A percentile compares a stretch with the other conserved stretches of the same genome.
phyloP scores from a whole-genome alignment of 2,329 filamentous ascomycete genomes.

The Balansia obtecta region DNA sequence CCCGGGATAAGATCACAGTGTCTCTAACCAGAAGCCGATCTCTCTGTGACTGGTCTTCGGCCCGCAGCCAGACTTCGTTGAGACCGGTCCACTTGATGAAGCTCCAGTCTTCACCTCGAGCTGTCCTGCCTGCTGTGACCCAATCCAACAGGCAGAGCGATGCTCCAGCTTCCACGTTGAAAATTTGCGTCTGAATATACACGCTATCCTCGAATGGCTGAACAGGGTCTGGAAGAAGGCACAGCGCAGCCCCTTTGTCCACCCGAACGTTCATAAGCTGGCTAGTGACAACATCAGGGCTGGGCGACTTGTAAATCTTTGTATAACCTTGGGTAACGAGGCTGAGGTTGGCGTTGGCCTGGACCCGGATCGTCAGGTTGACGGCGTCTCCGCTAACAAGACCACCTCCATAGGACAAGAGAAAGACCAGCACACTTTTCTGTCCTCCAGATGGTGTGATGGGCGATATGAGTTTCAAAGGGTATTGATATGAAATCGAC shows the following conservation, averaged over 20 bases:
- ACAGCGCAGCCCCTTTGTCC: conserved; percentile 39
- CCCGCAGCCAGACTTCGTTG: conserved; percentile 68
- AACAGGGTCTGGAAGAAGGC: conserved; percentile 77
- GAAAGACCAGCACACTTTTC: conserved; percentile 66
- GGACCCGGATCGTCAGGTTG: conserved; percentile 56
- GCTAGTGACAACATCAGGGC: conserved; percentile 40
- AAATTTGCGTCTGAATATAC: conserved; percentile 76
- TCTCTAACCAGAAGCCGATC: conserved; percentile 69
- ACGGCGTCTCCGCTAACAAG: conserved; percentile 81
- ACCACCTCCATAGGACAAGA: conserved; percentile 89
- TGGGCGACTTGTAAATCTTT: conserved; percentile 80
- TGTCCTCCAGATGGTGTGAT: conserved; percentile 46
- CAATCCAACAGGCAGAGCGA: conserved; percentile 81
- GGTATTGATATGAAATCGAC: conserved; percentile 79
- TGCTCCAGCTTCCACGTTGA: conserved; percentile 44
- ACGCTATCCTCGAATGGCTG: conserved; percentile 79
- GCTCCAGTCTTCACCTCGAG: conserved; percentile 81
- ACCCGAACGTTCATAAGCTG: conserved; percentile 43
- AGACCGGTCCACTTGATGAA: conserved; percentile 66
- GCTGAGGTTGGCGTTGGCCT: conserved; percentile 51
- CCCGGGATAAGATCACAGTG: conserved; percentile 60
- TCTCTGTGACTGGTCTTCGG: conserved; percentile 19
- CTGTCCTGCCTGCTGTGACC: conserved; percentile 79
- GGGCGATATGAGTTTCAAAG: conserved; percentile 84
- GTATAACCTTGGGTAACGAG: conserved; percentile 70